Base-by-base conservation (phyloP, 371 early-diverging fungal genomes). In the Mucor lusitanicus region DNA sequence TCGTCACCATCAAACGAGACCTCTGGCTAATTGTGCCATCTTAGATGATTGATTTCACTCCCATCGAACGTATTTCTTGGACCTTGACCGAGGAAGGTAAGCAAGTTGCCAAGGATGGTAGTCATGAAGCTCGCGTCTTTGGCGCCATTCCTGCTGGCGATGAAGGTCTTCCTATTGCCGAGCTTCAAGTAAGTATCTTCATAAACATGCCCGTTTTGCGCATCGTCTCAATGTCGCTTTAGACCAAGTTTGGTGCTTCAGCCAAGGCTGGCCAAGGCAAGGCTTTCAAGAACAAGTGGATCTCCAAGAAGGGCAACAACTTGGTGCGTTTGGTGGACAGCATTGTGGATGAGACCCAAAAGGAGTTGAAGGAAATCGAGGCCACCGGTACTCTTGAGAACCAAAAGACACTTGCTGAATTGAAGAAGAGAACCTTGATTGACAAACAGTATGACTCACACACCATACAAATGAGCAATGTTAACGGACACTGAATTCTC, bases 281-380 rank as follows among this genome's bases (percentile, higher is more conserved):
- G 74, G 97, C 97, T 35, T 92, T 98, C 84, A 94, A 94, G 80
- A 94, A 96, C 88, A 97, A 95, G 82, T 98, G 99, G 99, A 91
- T 98, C 73, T 85, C 87, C 66, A 97, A 97, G 82, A 86, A 86
- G 60, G 91, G 89, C 11, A 74, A 72, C 65, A 92, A 87, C 62
- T 80, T 92, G 63, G 81, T 90, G n/a, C 89, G 90, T 59, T 61
- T 77, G 46, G 93, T 91, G n/a, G 91, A 90, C 6, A 76, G 83
- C 27, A 91, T 98, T 76, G 89, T 87, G 19, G 98, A 99, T 82
- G 87, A 92, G 73, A 92, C 95, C 30, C 89, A 91, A 73, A 74
- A 79, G 33, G 94, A 95, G 70, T 85, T 97, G 54, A 75, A 84
- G 53, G 75, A 82, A 54, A 87, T 98, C 64, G 78, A 84, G 53